Evolutionary conservation across 495 filamentous ascomycete genomes (phyloP).

Genomic region (Aspergillus olivimuriae): DNA sequence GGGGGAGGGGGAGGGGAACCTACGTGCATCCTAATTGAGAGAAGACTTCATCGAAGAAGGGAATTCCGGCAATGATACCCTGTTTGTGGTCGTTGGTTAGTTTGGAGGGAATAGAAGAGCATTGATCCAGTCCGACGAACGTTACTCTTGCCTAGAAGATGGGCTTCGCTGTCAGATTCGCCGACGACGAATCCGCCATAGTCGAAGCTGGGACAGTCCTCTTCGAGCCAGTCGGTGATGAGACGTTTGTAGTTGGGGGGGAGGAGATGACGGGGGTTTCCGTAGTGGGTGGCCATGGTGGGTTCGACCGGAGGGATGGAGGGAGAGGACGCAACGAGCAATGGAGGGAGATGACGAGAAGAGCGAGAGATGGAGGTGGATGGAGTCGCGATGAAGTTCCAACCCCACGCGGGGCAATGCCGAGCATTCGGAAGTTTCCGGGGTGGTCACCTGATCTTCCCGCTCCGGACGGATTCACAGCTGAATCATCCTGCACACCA

Average conservation of each 20-base stretch:
- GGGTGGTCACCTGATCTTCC: too few species aligned
- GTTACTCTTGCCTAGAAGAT: conserved; percentile 78
- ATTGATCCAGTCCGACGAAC: conserved; percentile 23
- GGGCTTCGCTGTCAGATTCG: conserved; percentile 66
- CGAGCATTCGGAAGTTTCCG: too few species aligned
- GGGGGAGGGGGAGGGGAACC: conserved; percentile 12
- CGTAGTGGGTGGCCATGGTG: conserved; percentile 58
- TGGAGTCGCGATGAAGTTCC: conserved; percentile 2
- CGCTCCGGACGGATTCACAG: too few species aligned
- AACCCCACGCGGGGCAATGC: conserved; percentile 10
- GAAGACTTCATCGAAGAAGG: conserved; percentile 95
- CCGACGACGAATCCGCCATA: conserved; percentile 97
- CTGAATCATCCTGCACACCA: too few species aligned
- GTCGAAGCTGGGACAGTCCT: conserved; percentile 94
- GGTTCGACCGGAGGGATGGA: background rate
- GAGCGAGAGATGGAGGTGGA: conserved; percentile 4
- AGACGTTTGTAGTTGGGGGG: conserved; percentile 76
- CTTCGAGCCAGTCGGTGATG: conserved; percentile 79
- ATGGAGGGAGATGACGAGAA: background rate
- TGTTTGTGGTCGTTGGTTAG: conserved; percentile 12
- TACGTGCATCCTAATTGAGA: conserved; percentile 77
- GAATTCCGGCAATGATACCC: conserved; percentile 85
- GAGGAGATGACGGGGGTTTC: conserved; percentile 73
- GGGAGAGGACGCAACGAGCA: background rate
- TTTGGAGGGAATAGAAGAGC: background rate